Evolutionary conservation across 2,329 filamentous ascomycete genomes (phyloP).

Genomic region (Paramyrothecium roridum): DNA sequence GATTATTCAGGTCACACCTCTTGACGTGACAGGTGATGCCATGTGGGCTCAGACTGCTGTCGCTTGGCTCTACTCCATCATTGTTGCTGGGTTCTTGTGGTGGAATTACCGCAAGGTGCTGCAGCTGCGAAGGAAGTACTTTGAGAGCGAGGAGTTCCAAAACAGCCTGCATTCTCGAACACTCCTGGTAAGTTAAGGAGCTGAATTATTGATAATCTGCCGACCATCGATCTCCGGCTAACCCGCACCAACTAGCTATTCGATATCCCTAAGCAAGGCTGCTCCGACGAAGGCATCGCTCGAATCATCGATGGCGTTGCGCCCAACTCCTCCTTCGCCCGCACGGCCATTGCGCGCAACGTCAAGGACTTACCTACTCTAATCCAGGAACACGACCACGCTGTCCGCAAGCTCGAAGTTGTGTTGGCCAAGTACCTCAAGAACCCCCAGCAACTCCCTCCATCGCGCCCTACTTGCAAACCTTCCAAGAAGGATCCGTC

Average conservation of each 20-base stretch:
- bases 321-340: conserved; percentile 73
- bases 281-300: conserved; percentile 83
- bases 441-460: conserved; percentile 76
- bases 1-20: conserved; percentile 60
- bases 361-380: conserved; percentile 85
- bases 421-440: conserved; percentile 87
- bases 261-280: conserved; percentile 74
- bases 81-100: conserved; percentile 81
- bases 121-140: conserved; percentile 71
- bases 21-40: conserved; percentile 46
- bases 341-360: conserved; percentile 83
- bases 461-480: conserved; percentile 72
- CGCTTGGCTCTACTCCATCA: conserved; percentile 66
- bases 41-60: conserved; percentile 60
- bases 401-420: conserved; percentile 78
- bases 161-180: conserved; percentile 76
- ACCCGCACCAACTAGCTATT: conserved; percentile 57
- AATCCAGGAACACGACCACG: conserved; percentile 77
- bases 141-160: conserved; percentile 85
- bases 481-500: conserved; percentile 77
- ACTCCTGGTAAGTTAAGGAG: conserved; percentile 50
- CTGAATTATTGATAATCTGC: background rate
- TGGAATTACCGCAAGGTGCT: conserved; percentile 79
- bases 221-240: background rate
- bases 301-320: conserved; percentile 78